Evolutionary conservation across 768 basidiomycete genomes (phyloP).

Genomic region (Galerina sulciceps): DNA sequence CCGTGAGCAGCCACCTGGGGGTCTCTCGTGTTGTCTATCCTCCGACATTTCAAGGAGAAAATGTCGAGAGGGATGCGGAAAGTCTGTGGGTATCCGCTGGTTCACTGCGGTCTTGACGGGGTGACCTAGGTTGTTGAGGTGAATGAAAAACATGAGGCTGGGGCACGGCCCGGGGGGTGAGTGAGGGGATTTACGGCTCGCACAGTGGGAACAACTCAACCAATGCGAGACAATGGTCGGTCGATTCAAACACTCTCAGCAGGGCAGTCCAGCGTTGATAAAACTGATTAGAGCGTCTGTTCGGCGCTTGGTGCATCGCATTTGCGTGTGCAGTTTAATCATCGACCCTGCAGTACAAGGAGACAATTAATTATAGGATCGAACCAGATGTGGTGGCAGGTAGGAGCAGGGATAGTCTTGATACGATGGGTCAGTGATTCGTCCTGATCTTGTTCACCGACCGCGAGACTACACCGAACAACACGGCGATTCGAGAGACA

Average conservation of each 20-base stretch:
- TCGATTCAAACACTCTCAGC: neutral
- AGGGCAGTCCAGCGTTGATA: too few relatives aligned
- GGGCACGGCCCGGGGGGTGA: neutral
- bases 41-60: neutral
- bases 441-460: neutral
- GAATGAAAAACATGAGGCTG: slow-evolving; percentile 9
- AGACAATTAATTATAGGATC: neutral
- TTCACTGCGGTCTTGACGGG: slow-evolving; percentile 3
- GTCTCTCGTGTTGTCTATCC: too few relatives aligned
- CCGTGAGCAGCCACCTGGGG: too few relatives aligned
- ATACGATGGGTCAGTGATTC: neutral
- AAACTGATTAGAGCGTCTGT: neutral
- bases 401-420: neutral
- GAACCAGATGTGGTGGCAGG: neutral
- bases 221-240: neutral
- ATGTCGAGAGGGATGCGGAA: neutral
- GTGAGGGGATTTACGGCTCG: neutral
- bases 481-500: neutral
- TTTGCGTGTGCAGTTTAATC: neutral
- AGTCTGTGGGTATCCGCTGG: neutral
- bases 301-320: neutral
- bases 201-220: neutral
- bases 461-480: neutral
- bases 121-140: neutral
- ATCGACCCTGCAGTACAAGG: neutral